Evolutionary conservation across 192 early-diverging fungal genomes (phyloP), one percentile per base, ranked within the genome.

Genomic region (Fimicolochytrium jonesii): DNA sequence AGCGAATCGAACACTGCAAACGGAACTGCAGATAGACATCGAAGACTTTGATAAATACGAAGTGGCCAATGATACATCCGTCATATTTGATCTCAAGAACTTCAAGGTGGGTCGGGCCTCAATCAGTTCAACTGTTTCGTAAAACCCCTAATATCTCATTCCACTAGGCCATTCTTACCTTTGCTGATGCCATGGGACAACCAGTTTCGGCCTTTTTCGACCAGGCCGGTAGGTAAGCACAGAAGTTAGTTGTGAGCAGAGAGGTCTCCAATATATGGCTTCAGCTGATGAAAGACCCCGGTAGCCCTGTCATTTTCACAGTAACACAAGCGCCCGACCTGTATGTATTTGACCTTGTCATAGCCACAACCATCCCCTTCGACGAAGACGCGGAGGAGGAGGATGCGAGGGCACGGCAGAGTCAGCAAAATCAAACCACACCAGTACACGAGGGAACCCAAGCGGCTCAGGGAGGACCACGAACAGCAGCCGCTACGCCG

Each of bases 41-140:
- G 61, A 48, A n/a, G 75, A 76, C 50, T 76, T 76, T 60, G 75
- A 72, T 32, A 25, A 56, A 5, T 76, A 54, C 58, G 59, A 61
- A 4, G 70, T 76, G 18, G 44, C 9, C 23, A 51, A 47, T 3
- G 59, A 66, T 15, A 56, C 53, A 0, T 45, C 61, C 39, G 18
- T 76, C 2, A 72, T 59, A 1, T 68, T 76, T 36, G 56, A 58
- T 52, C 51, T 76, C 18, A 68, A 69, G 37, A 69, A 76, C 18
- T 61, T 76, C 17, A 76, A 76, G 70, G 74, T 75, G n/a, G n/a
- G n/a, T n/a, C n/a, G n/a, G n/a, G n/a, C n/a, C n/a, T n/a, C n/a
- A n/a, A n/a, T n/a, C n/a, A 49, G 42, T 64, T 36, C 1, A 2
- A 42, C 1, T 36, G 7, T 10, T 55, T 43, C 22, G 15, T 36